phyloP scores from a whole-genome alignment of 1,139 yeast species.

The Candida sanyaensis region DNA sequence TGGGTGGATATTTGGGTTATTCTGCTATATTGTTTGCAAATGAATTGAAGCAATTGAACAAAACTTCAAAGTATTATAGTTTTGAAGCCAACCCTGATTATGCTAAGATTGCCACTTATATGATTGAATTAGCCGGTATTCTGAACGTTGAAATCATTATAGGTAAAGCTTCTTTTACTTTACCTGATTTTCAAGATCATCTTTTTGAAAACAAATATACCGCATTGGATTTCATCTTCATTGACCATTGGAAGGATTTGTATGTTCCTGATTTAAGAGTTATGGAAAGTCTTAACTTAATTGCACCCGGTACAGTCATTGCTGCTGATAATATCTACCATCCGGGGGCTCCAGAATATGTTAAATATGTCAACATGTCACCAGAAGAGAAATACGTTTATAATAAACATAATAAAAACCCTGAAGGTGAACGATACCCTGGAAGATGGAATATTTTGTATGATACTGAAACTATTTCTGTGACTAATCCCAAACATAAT shows the following conservation, averaged over 20 bases:
- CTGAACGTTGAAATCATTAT: slow-evolving; percentile 33
- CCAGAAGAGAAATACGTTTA: slow-evolving; percentile 37
- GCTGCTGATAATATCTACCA: slow-evolving; percentile 40
- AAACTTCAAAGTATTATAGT: slow-evolving; percentile 34
- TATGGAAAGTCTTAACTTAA: slow-evolving; percentile 39
- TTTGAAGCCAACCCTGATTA: slow-evolving; percentile 37
- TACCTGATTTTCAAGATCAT: slow-evolving; percentile 26
- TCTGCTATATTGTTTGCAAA: slow-evolving; percentile 40
- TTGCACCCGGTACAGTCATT: slow-evolving; percentile 42
- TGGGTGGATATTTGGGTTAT: slow-evolving; percentile 49
- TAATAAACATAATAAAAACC: slow-evolving; percentile 25
- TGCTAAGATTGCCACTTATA: slow-evolving; percentile 32
- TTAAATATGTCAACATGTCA: slow-evolving; percentile 36
- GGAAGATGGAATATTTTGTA: slow-evolving; percentile 52
- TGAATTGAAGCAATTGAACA: slow-evolving; percentile 21
- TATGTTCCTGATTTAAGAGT: slow-evolving; percentile 47
- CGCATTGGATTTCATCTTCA: slow-evolving; percentile 36
- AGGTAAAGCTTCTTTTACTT: slow-evolving; percentile 35
- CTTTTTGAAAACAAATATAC: slow-evolving; percentile 14
- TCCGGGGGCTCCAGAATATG: slow-evolving; percentile 47
- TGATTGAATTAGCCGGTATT: slow-evolving; percentile 41
- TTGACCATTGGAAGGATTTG: slow-evolving; percentile 42
- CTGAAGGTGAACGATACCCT: slow-evolving; percentile 27
- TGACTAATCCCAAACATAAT: slow-evolving; percentile 11
- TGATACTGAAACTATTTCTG: slow-evolving; percentile 27